These are phyloP conservation scores for Blastomyces parvus DNA, from an alignment of 2,329 filamentous ascomycete species.

Conservation along the genomic window DNA sequence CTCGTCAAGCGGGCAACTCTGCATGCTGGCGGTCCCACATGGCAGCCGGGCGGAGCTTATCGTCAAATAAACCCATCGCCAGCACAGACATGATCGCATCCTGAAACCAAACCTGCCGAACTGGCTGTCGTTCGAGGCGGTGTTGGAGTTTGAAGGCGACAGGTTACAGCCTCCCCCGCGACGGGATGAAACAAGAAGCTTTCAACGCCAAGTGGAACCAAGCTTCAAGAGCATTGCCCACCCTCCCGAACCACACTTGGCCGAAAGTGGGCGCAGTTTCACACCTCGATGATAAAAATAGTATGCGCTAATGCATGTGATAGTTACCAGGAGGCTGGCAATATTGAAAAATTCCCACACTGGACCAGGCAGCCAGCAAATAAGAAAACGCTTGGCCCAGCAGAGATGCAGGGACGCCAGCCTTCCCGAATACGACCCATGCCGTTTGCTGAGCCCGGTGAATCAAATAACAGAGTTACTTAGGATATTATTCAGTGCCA, in stretches of 20 bases:
- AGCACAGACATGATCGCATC: neutral
- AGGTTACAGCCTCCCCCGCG: neutral
- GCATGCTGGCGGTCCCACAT: neutral
- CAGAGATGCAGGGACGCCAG: slow-evolving; percentile 6
- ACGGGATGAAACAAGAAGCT: neutral
- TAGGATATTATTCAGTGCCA: neutral
- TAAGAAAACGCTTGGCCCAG: neutral
- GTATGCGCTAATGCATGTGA: slow-evolving; percentile 7
- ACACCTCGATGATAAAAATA: slow-evolving; percentile 3
- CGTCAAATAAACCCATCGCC: neutral
- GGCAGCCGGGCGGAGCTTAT: neutral
- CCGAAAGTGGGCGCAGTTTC: neutral
- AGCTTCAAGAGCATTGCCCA: slow-evolving; percentile 1
- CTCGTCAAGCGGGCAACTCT: neutral
- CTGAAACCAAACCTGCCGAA: slow-evolving; percentile 3
- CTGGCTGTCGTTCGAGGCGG: neutral
- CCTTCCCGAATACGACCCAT: slow-evolving; percentile 6
- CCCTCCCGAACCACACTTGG: neutral
- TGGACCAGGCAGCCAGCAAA: neutral
- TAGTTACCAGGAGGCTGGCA: no score
- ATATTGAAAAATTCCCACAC: neutral
- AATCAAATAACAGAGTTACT: neutral
- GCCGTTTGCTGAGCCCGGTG: no score
- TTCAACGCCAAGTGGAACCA: neutral
- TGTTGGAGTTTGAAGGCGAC: neutral